A percentile compares a stretch with the other conserved stretches of the same genome.
Evolutionary conservation across 352 stramenopile species (phyloP).

Genomic region (Pythium chondricola): DNA sequence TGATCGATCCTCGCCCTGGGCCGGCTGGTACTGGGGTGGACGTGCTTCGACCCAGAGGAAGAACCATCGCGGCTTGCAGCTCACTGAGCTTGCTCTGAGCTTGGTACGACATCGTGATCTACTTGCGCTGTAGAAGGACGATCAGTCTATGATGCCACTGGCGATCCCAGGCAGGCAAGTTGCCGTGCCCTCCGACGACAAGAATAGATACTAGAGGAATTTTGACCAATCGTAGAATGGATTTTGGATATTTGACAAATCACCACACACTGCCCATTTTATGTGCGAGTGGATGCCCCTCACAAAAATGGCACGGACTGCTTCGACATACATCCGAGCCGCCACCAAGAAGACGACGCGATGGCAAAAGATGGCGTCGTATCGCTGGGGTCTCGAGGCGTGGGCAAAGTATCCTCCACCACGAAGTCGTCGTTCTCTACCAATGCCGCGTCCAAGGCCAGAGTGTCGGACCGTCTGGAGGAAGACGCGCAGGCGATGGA

Average conservation of each 20-base stretch:
- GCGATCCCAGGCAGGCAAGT: too few relatives aligned
- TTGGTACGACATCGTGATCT: not conserved
- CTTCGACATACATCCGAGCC: too few relatives aligned
- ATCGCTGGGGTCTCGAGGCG: not conserved
- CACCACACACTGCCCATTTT: too few relatives aligned
- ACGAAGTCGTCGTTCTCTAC: not conserved
- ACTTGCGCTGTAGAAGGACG: too few relatives aligned
- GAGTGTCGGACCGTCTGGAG: constrained; percentile 55
- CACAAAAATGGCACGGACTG: too few relatives aligned
- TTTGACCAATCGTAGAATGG: not conserved
- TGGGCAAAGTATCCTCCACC: not conserved
- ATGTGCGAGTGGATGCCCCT: too few relatives aligned
- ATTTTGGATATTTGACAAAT: not conserved
- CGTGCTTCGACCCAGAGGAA: constrained; percentile 47
- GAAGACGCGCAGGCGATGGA: constrained; percentile 73
- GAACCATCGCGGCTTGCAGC: constrained; percentile 19
- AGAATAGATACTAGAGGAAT: not conserved
- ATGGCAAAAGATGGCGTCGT: constrained; percentile 16
- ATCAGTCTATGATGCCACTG: too few relatives aligned
- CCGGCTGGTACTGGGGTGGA: constrained; percentile 36
- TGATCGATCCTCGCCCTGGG: constrained; percentile 11
- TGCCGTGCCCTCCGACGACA: not conserved
- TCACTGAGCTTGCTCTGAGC: constrained; percentile 16
- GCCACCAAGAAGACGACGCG: not conserved
- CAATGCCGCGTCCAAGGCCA: constrained; percentile 17